Evolutionary conservation across 805 yeast genomes (phyloP), one percentile per base, ranked within the genome.

Genomic region (Dipodascopsis uninucleata): DNA sequence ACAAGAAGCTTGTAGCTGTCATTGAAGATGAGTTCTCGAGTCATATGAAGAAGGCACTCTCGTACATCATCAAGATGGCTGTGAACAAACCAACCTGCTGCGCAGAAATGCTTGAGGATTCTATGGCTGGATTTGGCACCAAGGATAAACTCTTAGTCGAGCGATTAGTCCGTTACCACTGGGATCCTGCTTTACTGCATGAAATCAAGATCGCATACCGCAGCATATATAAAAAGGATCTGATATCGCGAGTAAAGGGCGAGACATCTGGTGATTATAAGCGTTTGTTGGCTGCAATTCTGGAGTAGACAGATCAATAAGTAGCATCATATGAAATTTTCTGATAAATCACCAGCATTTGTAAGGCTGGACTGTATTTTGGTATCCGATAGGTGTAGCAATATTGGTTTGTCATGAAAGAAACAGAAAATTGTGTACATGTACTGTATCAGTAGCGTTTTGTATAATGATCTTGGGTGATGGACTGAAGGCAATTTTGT

Each of bases 81-180:
- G 37, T 45, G 5, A 50, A 55, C 43, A 17, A 16, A 25, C 41
- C 52, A 17, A 35, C 36, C 18, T 43, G 43, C 28, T 48, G 39
- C 33, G 58, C 58, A 1, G 57, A 47, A 36, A 31, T 41, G 47
- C 38, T 55, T 26, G 57, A 55, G 38, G 44, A 43, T 12, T 29
- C 52, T 12, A 55, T 55, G 58, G 41, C 55, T n/a, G 58, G 58
- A 3, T 12, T 43, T 18, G 58, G 58, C 9, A 55, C 58, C 22
- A 53, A 55, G 36, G 58, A 55, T 21, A 28, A 45, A 25, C 16
- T 53, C 31, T 43, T 55, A 9, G 34, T 54, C 20, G 49, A 42
- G 41, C 40, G 58, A 14, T 39, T 55, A 17, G 57, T 55, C 5
- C 17, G 55, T 10, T 31, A 48, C 12, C 58, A 55, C 26, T 55